Evolutionary conservation across 371 early-diverging fungal genomes (phyloP).

Genomic region (Neoconidiobolus thromboides): DNA sequence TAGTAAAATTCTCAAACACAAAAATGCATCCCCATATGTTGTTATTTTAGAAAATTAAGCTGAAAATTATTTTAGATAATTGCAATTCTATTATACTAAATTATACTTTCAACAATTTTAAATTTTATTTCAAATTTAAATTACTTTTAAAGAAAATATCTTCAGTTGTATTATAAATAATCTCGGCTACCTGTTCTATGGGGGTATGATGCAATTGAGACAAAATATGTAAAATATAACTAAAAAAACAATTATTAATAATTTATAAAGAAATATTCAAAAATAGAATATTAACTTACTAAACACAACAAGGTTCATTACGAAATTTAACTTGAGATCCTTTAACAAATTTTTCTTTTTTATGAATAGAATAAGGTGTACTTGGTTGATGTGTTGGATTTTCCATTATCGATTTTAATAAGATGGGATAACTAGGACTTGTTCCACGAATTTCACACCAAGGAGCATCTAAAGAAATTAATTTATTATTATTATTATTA

Average conservation of each 20-base stretch:
- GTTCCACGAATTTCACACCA: constrained; percentile 89
- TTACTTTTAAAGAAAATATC: too few species aligned
- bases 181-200: background rate
- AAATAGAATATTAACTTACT: constrained; percentile 16
- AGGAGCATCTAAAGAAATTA: constrained; percentile 47
- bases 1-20: too few species aligned
- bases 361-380: constrained; percentile 16
- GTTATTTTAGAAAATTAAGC: too few species aligned
- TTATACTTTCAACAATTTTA: too few species aligned
- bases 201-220: background rate
- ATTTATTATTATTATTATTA: background rate
- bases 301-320: constrained; percentile 67
- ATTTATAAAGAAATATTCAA: background rate
- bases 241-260: background rate
- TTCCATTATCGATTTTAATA: constrained; percentile 16
- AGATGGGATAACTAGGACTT: constrained; percentile 53
- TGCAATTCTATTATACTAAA: too few species aligned
- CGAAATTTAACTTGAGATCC: constrained; percentile 62
- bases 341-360: constrained; percentile 54
- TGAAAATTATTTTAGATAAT: too few species aligned
- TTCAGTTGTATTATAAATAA: background rate
- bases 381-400: constrained; percentile 20
- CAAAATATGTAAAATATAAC: background rate
- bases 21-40: too few species aligned
- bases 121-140: too few species aligned